Evolutionary conservation across 164 flowering plant genomes (phyloP), one percentile per base, ranked within the genome.

Genomic region (Paratinospora sagittata): DNA sequence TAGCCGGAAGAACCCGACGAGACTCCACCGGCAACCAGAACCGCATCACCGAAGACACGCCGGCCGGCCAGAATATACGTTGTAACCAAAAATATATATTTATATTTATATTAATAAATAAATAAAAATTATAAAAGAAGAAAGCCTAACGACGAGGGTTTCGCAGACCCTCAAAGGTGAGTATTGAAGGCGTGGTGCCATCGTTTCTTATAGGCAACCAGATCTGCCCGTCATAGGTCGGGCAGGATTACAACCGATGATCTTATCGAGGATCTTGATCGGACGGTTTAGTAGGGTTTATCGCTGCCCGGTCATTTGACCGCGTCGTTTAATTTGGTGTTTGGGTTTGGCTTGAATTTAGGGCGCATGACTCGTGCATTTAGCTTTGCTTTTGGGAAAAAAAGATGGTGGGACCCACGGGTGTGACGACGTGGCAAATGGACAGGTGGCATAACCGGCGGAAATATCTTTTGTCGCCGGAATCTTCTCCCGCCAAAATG

Each of bases 201-300:
- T 60, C 73, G 70, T 73, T 62, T 76, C 71, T 74, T 79, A 78
- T 79, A 79, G 81, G 80, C 69, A 14, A 8, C 27, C 65, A 69
- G 76, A 76, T n/a, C n/a, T n/a, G n/a, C n/a, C n/a, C n/a, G n/a
- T n/a, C 0, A 11, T n/a, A 7, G 21, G 3, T 0, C 12, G 21
- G 73, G 41, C n/a, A 19, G 12, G 0, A n/a, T 23, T 1, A 19
- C 0, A 16, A n/a, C 71, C 78, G 76, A 78, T 26, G 68, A 74
- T 71, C 11, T 14, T 1, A 0, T 23, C 13, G 1, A 37, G 23
- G 13, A 2, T 36, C 21, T 0, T 27, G 10, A 75, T 75, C 83
- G 8, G 13, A 78, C 66, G 79, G 60, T 26, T 27, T 75, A 60
- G 68, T 76, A 78, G 75, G 23, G 6, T 0, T 61, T 61, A 12